Evolutionary conservation across 352 stramenopile species (phyloP), one percentile per base, ranked within the genome.

Genomic region (Saprolegnia diclina): DNA sequence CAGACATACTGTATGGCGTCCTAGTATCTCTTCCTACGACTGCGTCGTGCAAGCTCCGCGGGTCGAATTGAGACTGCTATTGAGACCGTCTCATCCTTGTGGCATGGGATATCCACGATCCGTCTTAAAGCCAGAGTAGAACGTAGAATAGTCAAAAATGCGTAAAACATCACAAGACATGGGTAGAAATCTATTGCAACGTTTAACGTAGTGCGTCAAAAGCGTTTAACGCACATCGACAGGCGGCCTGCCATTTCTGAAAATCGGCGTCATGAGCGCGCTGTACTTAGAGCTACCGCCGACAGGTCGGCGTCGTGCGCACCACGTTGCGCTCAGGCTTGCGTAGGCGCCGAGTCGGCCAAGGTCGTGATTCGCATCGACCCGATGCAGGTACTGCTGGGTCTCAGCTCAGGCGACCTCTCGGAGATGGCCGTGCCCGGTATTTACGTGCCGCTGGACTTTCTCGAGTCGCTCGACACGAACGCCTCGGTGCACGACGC

Each of bases 381-480:
- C 35, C 52, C 52, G 19, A 59, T 59, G 52, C 52, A 59, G 35
- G 35, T 59, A 19, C 52, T 59, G 16, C 52, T 59, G 24, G 52
- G 52, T 3, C 19, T 59, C 13, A 24, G 52, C 52, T 42, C 52
- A 4, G 52, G 52, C 7, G 52, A 59, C 9, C 19, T 59, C n/a
- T 16, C 13, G 11, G 16, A 19, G 9, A 18, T n/a, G 52, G 52
- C 52, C 4, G 52, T 21, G 35, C 52, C 52, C 11, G 52, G 52
- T 2, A 59, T 59, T 24, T 59, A 59, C 35, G 52, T 59, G 11
- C 52, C 52, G 11, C 52, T 59, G 11, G 52, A 59, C 52, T 59
- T 59, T n/a, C 52, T 59, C 52, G 52, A 59, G 52, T 59, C 52
- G 24, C 35, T 59, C 24, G 52, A 59, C 52, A 59, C 52, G 35